Percentiles rank a stretch among this genome's conserved stretches.
These are phyloP conservation scores for Coemansia sp. DNA, from an alignment of 192 early-diverging fungal genomes.

Conservation along the genomic window DNA sequence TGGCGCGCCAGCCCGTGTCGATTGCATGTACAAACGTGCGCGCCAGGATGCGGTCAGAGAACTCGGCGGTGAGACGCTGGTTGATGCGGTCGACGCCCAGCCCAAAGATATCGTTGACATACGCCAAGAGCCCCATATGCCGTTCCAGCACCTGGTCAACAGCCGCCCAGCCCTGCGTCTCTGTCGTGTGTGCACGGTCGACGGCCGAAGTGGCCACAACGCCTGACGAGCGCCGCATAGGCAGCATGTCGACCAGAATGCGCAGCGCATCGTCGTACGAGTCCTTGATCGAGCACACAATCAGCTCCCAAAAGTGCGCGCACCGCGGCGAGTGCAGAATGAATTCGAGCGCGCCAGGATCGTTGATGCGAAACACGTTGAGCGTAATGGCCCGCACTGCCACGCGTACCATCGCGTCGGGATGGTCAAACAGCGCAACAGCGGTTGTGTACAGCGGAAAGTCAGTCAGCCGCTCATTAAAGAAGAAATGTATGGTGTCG, in stretches of 20 bases:
- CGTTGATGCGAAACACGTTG: conserved; percentile 58
- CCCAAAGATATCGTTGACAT: conserved; percentile 63
- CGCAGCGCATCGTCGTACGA: conserved; percentile 43
- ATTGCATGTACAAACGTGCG: conserved; percentile 37
- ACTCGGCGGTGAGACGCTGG: conserved; percentile 25
- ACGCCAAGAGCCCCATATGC: conserved; percentile 64
- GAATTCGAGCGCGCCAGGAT: conserved; percentile 34
- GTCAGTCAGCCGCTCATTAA: too few species aligned
- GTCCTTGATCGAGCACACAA: conserved; percentile 37
- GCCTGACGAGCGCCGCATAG: conserved; percentile 8
- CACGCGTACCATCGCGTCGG: conserved; percentile 71
- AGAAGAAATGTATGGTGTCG: too few species aligned
- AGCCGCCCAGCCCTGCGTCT: conserved; percentile 14
- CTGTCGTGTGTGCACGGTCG: conserved; percentile 1
- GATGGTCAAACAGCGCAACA: conserved; percentile 63
- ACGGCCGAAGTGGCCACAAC: conserved; percentile 3
- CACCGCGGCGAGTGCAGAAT: conserved; percentile 27
- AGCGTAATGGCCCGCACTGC: conserved; percentile 66
- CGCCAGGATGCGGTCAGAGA: conserved; percentile 34
- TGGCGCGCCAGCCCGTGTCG: conserved; percentile 31
- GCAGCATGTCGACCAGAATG: conserved; percentile 47
- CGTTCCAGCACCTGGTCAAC: conserved; percentile 16
- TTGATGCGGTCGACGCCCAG: conserved; percentile 60
- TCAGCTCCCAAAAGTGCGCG: conserved; percentile 42
- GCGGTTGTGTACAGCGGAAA: conserved; percentile 63